A percentile compares a stretch with the other conserved stretches of the same genome.
These are phyloP conservation scores for Stachybotrys echinatus DNA, from an alignment of 2,329 filamentous ascomycete genomes.

Conservation along the genomic window DNA sequence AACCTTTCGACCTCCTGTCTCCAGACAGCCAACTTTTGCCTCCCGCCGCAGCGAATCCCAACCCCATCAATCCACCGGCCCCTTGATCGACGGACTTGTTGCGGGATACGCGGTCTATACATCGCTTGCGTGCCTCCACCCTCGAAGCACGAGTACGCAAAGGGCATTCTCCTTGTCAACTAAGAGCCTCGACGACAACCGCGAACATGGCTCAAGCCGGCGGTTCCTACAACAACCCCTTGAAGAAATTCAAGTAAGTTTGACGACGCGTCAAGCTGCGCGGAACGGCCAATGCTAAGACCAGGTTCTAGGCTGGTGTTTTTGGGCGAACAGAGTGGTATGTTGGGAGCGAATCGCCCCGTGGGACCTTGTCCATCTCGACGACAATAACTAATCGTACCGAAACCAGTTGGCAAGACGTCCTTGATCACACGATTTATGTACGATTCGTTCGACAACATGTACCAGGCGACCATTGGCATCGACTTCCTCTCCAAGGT, in stretches of 20 bases:
- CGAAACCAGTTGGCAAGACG: conserved; percentile 81
- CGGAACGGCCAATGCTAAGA: neutral
- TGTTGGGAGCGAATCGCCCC: conserved; percentile 20
- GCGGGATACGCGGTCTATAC: neutral
- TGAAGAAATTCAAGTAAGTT: conserved; percentile 98
- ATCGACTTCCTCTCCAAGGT: conserved; percentile 99
- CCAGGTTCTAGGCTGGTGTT: conserved; percentile 72
- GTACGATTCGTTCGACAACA: conserved; percentile 99
- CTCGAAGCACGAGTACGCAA: neutral
- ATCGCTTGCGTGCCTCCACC: neutral
- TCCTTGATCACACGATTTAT: conserved; percentile 98
- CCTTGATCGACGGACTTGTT: neutral
- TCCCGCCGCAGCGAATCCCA: neutral
- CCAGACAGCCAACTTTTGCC: neutral
- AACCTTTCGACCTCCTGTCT: neutral
- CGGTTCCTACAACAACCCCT: conserved; percentile 93
- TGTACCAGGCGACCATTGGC: conserved; percentile 98
- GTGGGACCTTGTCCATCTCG: conserved; percentile 11
- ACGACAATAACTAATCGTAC: conserved; percentile 16
- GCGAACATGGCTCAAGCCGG: conserved; percentile 72
- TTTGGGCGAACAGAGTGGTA: conserved; percentile 97
- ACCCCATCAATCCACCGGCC: neutral
- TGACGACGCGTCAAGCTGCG: neutral
- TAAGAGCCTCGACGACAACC: neutral
- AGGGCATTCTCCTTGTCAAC: neutral